phyloP scores from a whole-genome alignment of 2,329 filamentous ascomycete species.

The Coniochaeta sp. region DNA sequence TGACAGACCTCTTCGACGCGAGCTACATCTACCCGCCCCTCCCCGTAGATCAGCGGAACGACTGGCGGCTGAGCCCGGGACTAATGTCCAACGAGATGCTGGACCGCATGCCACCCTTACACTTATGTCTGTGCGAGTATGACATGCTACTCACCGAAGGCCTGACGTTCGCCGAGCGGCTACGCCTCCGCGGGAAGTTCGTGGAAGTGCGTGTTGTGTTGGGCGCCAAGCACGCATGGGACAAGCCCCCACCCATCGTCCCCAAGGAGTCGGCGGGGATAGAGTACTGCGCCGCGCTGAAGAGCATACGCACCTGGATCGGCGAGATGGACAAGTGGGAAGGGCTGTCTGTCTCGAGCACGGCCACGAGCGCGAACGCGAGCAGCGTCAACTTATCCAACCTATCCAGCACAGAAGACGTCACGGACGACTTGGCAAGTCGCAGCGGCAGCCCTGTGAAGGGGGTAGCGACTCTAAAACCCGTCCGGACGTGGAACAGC shows the following conservation, averaged over 20 bases:
- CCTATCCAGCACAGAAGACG: too few species aligned
- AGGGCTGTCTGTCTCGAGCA: background rate
- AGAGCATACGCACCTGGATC: background rate
- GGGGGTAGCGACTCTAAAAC: background rate
- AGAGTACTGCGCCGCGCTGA: background rate
- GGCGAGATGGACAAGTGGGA: background rate
- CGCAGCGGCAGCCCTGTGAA: background rate
- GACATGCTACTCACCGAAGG: conserved; percentile 59
- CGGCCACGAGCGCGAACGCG: background rate
- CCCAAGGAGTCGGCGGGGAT: background rate
- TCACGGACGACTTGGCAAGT: background rate
- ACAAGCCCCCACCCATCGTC: conserved; percentile 45
- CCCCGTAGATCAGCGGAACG: conserved; percentile 49
- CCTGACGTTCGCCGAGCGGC: conserved; percentile 51
- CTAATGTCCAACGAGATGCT: conserved; percentile 24
- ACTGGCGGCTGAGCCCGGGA: conserved; percentile 22
- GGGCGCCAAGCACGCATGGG: conserved; percentile 57
- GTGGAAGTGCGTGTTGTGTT: conserved; percentile 52
- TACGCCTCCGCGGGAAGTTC: conserved; percentile 45
- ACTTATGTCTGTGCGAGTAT: conserved; percentile 46
- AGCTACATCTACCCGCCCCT: conserved; percentile 53
- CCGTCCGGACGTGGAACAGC: background rate
- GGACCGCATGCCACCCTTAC: conserved; percentile 44
- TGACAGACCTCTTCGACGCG: conserved; percentile 58
- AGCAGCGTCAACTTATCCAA: too few species aligned